These are phyloP conservation scores for Pseudophaeomoniella oleicola DNA, from an alignment of 2,329 filamentous ascomycete genomes.

Conservation along the genomic window DNA sequence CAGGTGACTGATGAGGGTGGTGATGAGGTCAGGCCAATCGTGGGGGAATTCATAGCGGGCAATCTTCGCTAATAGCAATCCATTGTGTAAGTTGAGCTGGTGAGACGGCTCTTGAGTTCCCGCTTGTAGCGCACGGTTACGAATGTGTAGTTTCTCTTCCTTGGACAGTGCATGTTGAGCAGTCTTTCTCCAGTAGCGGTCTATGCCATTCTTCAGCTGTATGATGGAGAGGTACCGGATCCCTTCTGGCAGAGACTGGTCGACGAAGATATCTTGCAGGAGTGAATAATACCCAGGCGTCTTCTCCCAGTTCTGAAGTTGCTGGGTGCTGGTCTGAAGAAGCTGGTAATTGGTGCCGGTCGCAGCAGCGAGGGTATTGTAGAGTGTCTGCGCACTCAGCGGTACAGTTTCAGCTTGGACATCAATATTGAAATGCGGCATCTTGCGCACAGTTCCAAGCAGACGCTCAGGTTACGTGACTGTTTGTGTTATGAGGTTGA, in stretches of 20 bases:
- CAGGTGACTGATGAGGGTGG: constrained; percentile 23
- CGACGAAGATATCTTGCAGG: constrained; percentile 68
- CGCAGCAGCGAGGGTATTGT: constrained; percentile 48
- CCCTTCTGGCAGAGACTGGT: constrained; percentile 60
- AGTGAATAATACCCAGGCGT: constrained; percentile 51
- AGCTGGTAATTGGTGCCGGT: constrained; percentile 50
- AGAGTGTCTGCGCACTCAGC: constrained; percentile 48
- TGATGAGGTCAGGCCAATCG: constrained; percentile 50
- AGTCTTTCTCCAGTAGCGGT: constrained; percentile 81
- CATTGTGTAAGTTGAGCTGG: constrained; percentile 72
- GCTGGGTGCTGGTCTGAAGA: constrained; percentile 27
- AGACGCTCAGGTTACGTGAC: no score
- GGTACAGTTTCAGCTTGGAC: constrained; percentile 57
- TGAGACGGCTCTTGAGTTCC: constrained; percentile 63
- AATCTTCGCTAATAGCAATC: constrained; percentile 75
- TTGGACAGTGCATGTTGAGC: constrained; percentile 51
- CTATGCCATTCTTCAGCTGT: constrained; percentile 91
- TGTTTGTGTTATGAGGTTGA: no score
- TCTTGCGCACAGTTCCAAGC: constrained; percentile 3
- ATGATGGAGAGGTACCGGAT: constrained; percentile 83
- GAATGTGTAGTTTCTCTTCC: constrained; percentile 64
- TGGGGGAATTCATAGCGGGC: constrained; percentile 76
- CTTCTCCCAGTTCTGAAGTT: constrained; percentile 58
- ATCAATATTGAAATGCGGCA: constrained; percentile 14
- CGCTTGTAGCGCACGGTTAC: constrained; percentile 58